Conservation (phyloP, 2,329 filamentous ascomycete species). For the Penicillium sp. region DNA sequence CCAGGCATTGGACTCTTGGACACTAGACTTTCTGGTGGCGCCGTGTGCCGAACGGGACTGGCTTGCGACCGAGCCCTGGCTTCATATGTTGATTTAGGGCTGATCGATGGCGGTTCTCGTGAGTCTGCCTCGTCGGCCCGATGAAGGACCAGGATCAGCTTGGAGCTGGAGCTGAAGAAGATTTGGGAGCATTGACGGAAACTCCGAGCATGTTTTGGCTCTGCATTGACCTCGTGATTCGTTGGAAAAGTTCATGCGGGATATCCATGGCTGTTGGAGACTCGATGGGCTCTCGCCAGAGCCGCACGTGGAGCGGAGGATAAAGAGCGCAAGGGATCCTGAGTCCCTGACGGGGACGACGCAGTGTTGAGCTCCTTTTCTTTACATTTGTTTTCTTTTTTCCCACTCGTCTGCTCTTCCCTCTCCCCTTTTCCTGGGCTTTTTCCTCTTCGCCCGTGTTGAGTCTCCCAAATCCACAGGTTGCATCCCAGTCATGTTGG, state of each 20-base stretch:
- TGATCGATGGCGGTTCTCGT: background rate
- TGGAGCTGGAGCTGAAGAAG: background rate
- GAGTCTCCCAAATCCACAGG: background rate
- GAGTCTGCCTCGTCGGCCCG: background rate
- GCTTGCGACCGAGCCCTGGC: background rate
- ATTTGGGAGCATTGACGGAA: background rate
- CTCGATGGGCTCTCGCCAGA: background rate
- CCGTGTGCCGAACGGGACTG: background rate
- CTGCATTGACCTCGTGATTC: background rate
- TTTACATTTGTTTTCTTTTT: background rate
- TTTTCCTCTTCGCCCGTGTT: background rate
- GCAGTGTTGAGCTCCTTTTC: background rate
- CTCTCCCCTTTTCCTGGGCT: background rate
- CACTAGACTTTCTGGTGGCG: conserved; percentile 2
- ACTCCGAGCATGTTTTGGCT: background rate
- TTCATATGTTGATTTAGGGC: conserved; percentile 3
- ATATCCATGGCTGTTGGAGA: background rate
- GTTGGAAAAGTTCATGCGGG: background rate
- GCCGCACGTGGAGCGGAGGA: conserved; percentile 10
- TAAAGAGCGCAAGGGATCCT: conserved; percentile 17
- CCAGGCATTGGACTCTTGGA: conserved; percentile 9
- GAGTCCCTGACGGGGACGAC: background rate
- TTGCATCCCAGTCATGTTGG: conserved; percentile 18
- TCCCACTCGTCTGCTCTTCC: background rate
- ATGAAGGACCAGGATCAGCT: background rate